Percentiles rank a stretch among this genome's conserved stretches.
Evolutionary conservation across 2,329 filamentous ascomycete species (phyloP).

Genomic region (Eutypella sp.): DNA sequence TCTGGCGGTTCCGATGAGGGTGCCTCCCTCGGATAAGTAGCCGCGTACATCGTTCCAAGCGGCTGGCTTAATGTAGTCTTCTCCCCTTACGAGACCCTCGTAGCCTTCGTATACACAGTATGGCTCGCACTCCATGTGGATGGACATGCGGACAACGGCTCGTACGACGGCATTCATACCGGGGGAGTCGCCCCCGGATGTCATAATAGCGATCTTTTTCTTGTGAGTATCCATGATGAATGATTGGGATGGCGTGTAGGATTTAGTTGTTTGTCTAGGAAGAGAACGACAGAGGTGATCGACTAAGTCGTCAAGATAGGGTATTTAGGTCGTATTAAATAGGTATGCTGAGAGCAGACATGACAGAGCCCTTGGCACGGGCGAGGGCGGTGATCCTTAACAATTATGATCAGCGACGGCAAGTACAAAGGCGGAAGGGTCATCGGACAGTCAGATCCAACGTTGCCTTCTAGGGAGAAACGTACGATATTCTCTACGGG

Average conservation of each 20-base stretch:
- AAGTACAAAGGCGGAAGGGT: too few species aligned
- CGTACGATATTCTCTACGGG: too few species aligned
- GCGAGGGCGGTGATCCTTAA: too few species aligned
- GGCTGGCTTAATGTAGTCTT: conserved; percentile 82
- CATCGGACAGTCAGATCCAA: too few species aligned
- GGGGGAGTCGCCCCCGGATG: conserved; percentile 87
- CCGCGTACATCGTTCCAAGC: conserved; percentile 91
- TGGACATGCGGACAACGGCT: conserved; percentile 85
- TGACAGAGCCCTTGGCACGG: too few species aligned
- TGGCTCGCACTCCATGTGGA: conserved; percentile 75
- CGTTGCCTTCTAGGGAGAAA: too few species aligned
- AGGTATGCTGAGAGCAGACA: background rate
- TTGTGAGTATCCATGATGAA: conserved; percentile 40
- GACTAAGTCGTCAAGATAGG: background rate
- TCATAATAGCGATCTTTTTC: conserved; percentile 84
- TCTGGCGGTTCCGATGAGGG: conserved; percentile 89
- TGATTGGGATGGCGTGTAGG: background rate
- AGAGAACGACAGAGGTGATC: background rate
- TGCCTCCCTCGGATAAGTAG: conserved; percentile 90
- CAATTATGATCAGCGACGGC: too few species aligned
- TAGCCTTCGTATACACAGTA: conserved; percentile 91
- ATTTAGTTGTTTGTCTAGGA: background rate
- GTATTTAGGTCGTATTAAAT: background rate
- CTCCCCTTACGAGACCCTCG: conserved; percentile 87
- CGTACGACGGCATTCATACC: conserved; percentile 93